Evolutionary conservation across 345 rosid genomes (phyloP), one percentile per base, ranked within the genome.

Genomic region (Citrus unshiu): DNA sequence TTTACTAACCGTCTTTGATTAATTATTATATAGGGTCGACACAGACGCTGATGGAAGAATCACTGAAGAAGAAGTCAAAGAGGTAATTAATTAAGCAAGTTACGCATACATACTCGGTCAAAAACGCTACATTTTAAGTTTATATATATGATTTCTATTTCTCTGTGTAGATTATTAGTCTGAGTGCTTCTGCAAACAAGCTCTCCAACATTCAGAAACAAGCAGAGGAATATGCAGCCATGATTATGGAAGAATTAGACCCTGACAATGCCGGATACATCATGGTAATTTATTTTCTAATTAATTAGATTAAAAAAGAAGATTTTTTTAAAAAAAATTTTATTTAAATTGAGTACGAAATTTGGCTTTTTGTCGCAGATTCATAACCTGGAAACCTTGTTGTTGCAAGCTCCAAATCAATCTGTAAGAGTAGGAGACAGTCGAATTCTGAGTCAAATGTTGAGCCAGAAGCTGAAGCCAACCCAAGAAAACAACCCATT

Each of bases 161-260:
- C 22, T 18, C 74, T 40, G 59, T 82, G 82, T 71, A 94, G 98
- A 91, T 94, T 81, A 94, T 94, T 43, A 84, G 81, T 62, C 87
- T 92, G 4, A 94, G 97, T 88, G 98, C 98, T 73, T 94, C 98
- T 62, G 93, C 98, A 34, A 94, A 94, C 89, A 91, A 89, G 86
- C 90, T 94, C 22, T 87, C 91, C 29, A 94, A 75, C 80, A 88
- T 94, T 75, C 97, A 93, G 87, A 93, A 91, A 79, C 98, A 94
- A 76, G 91, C 98, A 3, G 69, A 87, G 56, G 98, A 94, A 64
- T 93, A 93, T 81, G 93, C 98, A 4, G 97, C 97, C 1, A 74
- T 91, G 60, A 93, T 92, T 74, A 92, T 94, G 97, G 98, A 94
- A 88, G 95, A 92, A 78, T 65, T 94, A 75, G 98, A 94, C 85